phyloP scores from a whole-genome alignment of 164 flowering plant species.

The Cinnamomum chago region DNA sequence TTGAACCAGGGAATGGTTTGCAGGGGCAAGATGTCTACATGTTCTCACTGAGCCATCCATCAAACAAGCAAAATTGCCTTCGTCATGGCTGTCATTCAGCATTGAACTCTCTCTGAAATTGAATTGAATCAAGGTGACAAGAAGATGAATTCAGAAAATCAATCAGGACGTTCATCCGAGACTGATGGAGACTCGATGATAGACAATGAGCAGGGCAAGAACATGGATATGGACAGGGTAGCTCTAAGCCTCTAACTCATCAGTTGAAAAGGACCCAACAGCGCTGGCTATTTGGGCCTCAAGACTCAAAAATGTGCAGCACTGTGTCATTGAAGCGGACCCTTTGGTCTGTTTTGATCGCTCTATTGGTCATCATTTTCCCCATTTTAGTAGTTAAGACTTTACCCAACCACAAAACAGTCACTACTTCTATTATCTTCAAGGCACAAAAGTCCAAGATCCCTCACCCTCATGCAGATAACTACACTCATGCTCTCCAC shows the following conservation, averaged over 20 bases:
- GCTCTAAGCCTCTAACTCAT: conserved; percentile 17
- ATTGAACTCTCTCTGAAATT: too few relatives aligned
- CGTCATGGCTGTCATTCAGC: not conserved
- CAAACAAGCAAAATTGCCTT: not conserved
- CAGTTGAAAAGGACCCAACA: conserved; percentile 60
- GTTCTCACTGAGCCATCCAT: not conserved
- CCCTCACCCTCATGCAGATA: conserved; percentile 45
- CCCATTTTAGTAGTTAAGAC: conserved; percentile 58
- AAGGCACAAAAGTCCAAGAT: too few relatives aligned
- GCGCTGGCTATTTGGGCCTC: conserved; percentile 66
- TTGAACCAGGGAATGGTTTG: not conserved
- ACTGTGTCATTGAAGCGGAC: conserved; percentile 50
- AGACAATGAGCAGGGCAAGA: conserved; percentile 29
- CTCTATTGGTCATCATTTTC: conserved; percentile 52
- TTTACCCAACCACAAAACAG: conserved; percentile 41
- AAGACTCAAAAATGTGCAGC: conserved; percentile 31
- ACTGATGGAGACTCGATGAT: conserved; percentile 24
- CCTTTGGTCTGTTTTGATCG: conserved; percentile 24
- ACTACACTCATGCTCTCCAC: conserved; percentile 66
- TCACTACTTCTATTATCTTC: not conserved
- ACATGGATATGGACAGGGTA: conserved; percentile 44
- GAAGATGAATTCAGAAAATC: conserved; percentile 46
- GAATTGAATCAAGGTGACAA: not conserved
- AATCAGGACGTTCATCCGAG: conserved; percentile 68
- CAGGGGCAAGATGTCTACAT: not conserved